Base-by-base conservation (phyloP, 345 rosid species). In the thale cress (Arabidopsis thaliana) region DNA sequence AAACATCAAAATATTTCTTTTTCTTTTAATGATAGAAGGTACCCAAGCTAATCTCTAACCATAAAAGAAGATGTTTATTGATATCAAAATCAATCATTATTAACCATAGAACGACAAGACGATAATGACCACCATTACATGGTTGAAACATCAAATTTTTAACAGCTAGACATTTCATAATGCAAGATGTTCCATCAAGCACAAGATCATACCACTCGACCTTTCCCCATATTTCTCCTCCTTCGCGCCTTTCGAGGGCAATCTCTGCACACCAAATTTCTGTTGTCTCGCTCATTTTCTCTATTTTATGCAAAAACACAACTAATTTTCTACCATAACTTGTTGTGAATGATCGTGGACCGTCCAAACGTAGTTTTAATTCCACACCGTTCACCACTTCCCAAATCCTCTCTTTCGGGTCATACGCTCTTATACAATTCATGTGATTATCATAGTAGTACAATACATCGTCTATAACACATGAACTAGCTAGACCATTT, bases 221-320 rank as follows among this genome's bases (percentile, higher is more conserved):
- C 0, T 22, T 22, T 20, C 74, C 56, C 65, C 36, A 69, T 8
- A 69, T 22, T 14, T 57, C 65, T 30, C 73, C 63, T 32, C 16
- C 45, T 57, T 34, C 16, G 23, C 42, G 65, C 25, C n/a, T 58
- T 14, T 70, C 57, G 4, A 70, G 6, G 6, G 32, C 14, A 44
- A 56, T 32, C 14, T 69, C 44, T 2, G 55, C 73, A 32, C 42
- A 69, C 73, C 73, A 69, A 11, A 69, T 56, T 10, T 69, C 64
- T 12, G 30, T 25, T 0, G 28, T 67, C 61, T 38, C 40, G 2
- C 40, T 40, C 7, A 30, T 3, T 1, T 5, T 8, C 2, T 3
- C 30, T 55, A 25, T 33, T 20, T 69, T 69, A 11, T 69, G 64
- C 30, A 69, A 42, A 56, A 69, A 20, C 22, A 69, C 33, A 4